A percentile compares a stretch with the other conserved stretches of the same genome.
These are phyloP conservation scores for Priceomyces carsonii DNA, from an alignment of 805 yeast species.

Conservation along the genomic window DNA sequence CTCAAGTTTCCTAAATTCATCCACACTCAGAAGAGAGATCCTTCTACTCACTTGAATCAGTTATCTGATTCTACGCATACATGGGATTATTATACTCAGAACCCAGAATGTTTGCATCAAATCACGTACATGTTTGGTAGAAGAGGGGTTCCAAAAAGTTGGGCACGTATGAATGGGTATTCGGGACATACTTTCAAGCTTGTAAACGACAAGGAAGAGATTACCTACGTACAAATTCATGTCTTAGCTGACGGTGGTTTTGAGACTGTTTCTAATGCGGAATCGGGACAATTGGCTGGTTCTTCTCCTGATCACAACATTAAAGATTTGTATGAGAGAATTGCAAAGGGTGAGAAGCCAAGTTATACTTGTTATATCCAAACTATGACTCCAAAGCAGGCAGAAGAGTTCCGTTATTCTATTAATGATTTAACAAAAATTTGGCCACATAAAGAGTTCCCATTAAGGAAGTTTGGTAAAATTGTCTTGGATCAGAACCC, in stretches of 20 bases:
- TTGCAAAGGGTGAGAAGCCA: constrained; percentile 51
- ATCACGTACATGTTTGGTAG: constrained; percentile 57
- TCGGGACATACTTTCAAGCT: constrained; percentile 67
- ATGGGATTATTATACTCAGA: constrained; percentile 59
- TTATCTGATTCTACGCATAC: constrained; percentile 48
- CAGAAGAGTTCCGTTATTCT: constrained; percentile 48
- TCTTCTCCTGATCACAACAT: constrained; percentile 46
- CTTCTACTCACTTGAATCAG: constrained; percentile 53
- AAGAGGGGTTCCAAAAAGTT: constrained; percentile 58
- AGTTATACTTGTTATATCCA: constrained; percentile 56
- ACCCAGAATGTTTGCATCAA: constrained; percentile 60
- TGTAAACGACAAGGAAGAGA: constrained; percentile 49
- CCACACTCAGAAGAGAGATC: constrained; percentile 71
- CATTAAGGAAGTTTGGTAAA: constrained; percentile 56
- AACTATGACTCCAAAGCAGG: constrained; percentile 59
- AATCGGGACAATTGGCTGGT: constrained; percentile 48
- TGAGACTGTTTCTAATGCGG: constrained; percentile 43
- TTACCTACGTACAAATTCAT: constrained; percentile 60
- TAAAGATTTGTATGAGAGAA: constrained; percentile 37
- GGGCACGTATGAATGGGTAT: constrained; percentile 60
- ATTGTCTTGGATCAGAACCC: constrained; percentile 57
- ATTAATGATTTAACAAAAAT: constrained; percentile 57
- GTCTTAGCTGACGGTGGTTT: constrained; percentile 50
- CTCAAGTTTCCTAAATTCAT: constrained; percentile 64
- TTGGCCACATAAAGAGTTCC: constrained; percentile 60